Conservation (phyloP, 177 flowering plant species). For the Vitis hybrid region DNA sequence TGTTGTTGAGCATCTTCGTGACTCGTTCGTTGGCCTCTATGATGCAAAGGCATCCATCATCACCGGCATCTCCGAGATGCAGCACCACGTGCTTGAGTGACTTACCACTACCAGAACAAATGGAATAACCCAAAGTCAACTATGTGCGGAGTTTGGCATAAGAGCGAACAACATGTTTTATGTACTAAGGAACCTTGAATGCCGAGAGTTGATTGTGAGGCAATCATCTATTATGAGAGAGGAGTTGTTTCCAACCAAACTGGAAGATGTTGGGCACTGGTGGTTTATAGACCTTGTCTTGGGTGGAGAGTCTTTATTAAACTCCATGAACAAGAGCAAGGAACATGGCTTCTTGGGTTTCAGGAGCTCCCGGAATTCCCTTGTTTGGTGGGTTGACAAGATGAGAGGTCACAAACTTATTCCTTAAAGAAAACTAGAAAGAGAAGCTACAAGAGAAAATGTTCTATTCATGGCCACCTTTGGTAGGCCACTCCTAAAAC, state of each 20-base stretch:
- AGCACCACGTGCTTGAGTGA: constrained; percentile 57
- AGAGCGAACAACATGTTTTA: constrained; percentile 72
- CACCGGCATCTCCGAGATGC: constrained; percentile 36
- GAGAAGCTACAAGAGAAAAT: no score
- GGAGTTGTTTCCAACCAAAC: constrained; percentile 39
- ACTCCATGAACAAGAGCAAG: constrained; percentile 77
- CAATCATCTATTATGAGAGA: constrained; percentile 66
- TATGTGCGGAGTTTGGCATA: constrained; percentile 68
- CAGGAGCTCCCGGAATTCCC: constrained; percentile 57
- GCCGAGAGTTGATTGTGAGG: constrained; percentile 67
- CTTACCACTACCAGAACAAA: constrained; percentile 64
- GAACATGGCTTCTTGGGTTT: constrained; percentile 88
- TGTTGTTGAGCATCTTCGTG: constrained; percentile 62
- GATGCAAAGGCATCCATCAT: constrained; percentile 44
- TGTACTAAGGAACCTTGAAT: constrained; percentile 68
- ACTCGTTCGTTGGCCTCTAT: constrained; percentile 69
- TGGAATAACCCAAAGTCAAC: constrained; percentile 85
- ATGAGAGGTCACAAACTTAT: constrained; percentile 60
- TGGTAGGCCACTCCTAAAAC: no score
- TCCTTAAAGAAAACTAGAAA: constrained; percentile 26
- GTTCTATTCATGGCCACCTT: no score
- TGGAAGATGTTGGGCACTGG: constrained; percentile 67
- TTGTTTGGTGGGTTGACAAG: constrained; percentile 69
- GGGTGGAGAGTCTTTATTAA: constrained; percentile 20
- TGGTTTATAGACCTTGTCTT: constrained; percentile 62